Evolutionary conservation across 306 rosid species (phyloP).

Genomic region (Inga oerstediana): DNA sequence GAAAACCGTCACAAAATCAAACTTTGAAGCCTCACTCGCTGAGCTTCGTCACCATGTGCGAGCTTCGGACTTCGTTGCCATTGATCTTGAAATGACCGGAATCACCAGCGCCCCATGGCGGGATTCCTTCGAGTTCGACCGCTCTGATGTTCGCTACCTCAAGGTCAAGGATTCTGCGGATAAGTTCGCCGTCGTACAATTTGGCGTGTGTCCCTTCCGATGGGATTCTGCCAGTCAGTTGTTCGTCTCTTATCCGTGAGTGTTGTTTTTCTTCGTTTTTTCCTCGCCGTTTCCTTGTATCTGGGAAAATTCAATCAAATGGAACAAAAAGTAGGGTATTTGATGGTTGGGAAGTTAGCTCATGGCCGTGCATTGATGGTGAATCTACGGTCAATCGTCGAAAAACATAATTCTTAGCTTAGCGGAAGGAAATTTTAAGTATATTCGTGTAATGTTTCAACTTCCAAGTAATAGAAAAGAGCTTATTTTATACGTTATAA

Average conservation of each 20-base stretch:
- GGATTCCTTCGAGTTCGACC: constrained; percentile 76
- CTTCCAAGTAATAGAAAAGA: constrained; percentile 2
- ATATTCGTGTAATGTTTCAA: not conserved
- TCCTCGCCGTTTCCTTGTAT: not conserved
- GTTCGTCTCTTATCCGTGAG: constrained; percentile 84
- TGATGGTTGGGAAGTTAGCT: not conserved
- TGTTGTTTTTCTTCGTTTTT: not conserved
- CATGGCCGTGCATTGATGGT: not conserved
- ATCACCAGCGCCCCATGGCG: constrained; percentile 96
- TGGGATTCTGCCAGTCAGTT: constrained; percentile 66
- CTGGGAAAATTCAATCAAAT: not conserved
- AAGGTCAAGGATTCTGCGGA: constrained; percentile 87
- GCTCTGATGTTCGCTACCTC: constrained; percentile 83
- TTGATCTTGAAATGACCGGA: constrained; percentile 97
- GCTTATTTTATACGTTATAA: not conserved
- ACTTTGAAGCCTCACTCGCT: constrained; percentile 67
- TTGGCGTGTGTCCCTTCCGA: constrained; percentile 93
- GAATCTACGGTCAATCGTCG: not conserved
- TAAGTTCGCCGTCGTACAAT: constrained; percentile 85
- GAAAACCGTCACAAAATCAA: constrained; percentile 74
- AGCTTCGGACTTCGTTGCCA: constrained; percentile 81
- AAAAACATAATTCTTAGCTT: constrained; percentile 4
- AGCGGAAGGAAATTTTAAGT: not conserved
- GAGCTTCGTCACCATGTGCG: constrained; percentile 75
- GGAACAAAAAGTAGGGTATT: not conserved